Base-by-base conservation (phyloP, 2,329 filamentous ascomycete genomes). In the Arthrobotrys sphaeroides region DNA sequence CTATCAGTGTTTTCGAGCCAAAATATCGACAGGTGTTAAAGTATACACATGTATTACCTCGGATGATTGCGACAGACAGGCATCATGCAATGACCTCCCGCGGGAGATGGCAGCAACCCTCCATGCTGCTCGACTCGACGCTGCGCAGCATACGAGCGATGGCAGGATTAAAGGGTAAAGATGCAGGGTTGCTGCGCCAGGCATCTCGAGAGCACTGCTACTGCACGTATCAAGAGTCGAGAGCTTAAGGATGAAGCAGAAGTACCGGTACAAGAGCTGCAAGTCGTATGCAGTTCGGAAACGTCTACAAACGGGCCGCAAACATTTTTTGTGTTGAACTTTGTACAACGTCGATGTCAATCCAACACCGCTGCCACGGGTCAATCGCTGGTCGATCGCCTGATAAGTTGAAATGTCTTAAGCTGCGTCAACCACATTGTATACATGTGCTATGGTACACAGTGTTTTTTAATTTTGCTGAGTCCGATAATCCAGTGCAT, bases 261-360 rank as follows among this genome's bases (percentile, higher is more conserved):
- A 59, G 70, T 74, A 74, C 57, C 20, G 33, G 61, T 74, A 74
- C 70, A 57, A 57, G 20, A 12, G 28, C 31, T 38, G 60, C 43
- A 42, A 28, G 49, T 45, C 13, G 26, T 45, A 40, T 51, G 33
- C 60, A 24, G 36, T 42, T 45, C 47, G 62, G 47, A 67, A 57
- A 57, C 38, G 38, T 67, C 28, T 55, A 55, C 31, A 55, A 55
- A 55, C 51, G 31, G 18, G 18, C 47, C 42, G 62, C 51, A 53
- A 53, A 67, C 42, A 51, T 2, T 31, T 55, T 28, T 59, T 68
- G 65, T 20, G 51, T 68, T 60, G 65, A 55, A 66, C 45, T 42
- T 43, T 67, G 62, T 67, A 38, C 49, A 45, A 55, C 47, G 12
- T 60, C n/a, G 38, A 9, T n/a, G 18, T 36, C 7, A 31, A 60